phyloP scores from a whole-genome alignment of 306 rosid genomes.

The cucumber (Cucumis sativus) region Cucumber_9930_V3 NC_026658.2:24058501-24059000 shows the following conservation, averaged over 20 bases:
- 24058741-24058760: neutral
- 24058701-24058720: neutral
- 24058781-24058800: neutral
- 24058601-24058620: neutral
- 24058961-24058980: neutral
- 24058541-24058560: neutral
- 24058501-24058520: neutral
- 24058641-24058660: neutral
- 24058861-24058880: neutral
- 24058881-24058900: neutral
- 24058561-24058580: neutral
- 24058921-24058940: neutral
- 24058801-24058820: neutral
- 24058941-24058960: slow-evolving; percentile 9
- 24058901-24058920: neutral
- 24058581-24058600: neutral
- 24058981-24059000: neutral
- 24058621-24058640: neutral
- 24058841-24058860: neutral
- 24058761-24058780: neutral
- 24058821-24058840: neutral
- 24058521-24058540: neutral
- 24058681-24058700: neutral
- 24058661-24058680: neutral
- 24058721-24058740: neutral